Base-by-base conservation (phyloP, 768 basidiomycete species). In the Arthromyces matolae region DNA sequence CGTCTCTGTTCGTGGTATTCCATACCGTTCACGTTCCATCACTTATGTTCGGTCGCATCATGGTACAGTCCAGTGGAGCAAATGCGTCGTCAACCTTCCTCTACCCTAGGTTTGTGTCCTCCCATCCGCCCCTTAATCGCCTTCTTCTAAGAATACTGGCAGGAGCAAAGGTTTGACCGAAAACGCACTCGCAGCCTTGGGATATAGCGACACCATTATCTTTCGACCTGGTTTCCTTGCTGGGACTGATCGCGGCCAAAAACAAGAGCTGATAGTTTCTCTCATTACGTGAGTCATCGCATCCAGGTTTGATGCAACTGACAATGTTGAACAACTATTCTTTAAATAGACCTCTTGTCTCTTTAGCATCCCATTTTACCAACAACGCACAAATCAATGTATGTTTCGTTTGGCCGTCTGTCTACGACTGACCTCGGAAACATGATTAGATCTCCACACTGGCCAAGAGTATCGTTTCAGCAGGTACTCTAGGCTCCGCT, bases 161-260 rank as follows among this genome's bases (percentile, higher is more conserved):
- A 87, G 83, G 73, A 82, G 79, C 56, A 89, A 90, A 64, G 89
- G 86, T 13, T 65, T 81, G 24, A 91, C 89, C 0, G 90, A 91
- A 61, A 67, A 76, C 37, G 84, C 67, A 0, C 70, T 92, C 16
- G 83, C 86, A 0, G 65, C 64, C 3, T 64, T 90, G 5, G 87
- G 86, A 8, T 91, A 90, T 60, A 59, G 68, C 10, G 86, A 90
- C 44, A 80, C 80, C 1, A 79, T 90, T 50, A 60, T 88, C 38
- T 83, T 89, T 62, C 77, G 85, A 16, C 87, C 90, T 2, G 79
- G 59, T 0, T 51, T 73, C n/a, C 64, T 90, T 10, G 64, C 61
- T 7, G 76, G 77, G 0, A 71, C 78, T 1, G 59, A 78, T 3
- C 69, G 84, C 28, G 42, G 43, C 3, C 27, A 59, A 4, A 71